Evolutionary conservation across 164 flowering plant species (phyloP).

Genomic region (Nelumbo lutea): DNA sequence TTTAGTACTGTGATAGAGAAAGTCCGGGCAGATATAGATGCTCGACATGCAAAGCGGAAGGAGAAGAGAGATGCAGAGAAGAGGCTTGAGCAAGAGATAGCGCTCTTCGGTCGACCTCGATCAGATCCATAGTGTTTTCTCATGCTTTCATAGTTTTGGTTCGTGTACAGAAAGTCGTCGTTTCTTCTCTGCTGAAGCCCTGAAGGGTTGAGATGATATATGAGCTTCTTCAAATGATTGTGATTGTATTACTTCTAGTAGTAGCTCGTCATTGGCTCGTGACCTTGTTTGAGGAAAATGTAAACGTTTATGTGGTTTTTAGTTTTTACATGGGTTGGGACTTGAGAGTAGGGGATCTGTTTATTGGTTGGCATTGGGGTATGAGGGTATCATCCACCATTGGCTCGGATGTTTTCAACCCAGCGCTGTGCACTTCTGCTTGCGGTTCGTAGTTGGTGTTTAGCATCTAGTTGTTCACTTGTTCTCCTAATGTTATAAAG

Average conservation of each 20-base stretch:
- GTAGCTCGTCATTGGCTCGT: too few relatives aligned
- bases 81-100: constrained; percentile 23
- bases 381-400: too few relatives aligned
- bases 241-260: not conserved
- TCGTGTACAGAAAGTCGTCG: not conserved
- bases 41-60: constrained; percentile 22
- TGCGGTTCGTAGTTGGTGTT: too few relatives aligned
- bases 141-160: not conserved
- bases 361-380: too few relatives aligned
- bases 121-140: not conserved
- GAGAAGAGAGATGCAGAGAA: constrained; percentile 31
- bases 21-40: constrained; percentile 29
- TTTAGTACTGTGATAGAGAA: constrained; percentile 38
- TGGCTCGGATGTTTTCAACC: too few relatives aligned
- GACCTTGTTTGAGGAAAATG: too few relatives aligned
- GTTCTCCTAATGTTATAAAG: too few relatives aligned
- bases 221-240: not conserved
- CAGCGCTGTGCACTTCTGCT: too few relatives aligned
- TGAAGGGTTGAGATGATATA: not conserved
- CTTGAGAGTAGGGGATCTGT: too few relatives aligned
- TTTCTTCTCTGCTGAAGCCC: not conserved
- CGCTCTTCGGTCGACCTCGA: constrained; percentile 10
- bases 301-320: too few relatives aligned
- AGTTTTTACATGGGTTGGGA: too few relatives aligned
- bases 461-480: too few relatives aligned